A percentile compares a stretch with the other conserved stretches of the same genome.
phyloP scores from a whole-genome alignment of 768 basidiomycete genomes.

The Lactifluus subvellereus region DNA sequence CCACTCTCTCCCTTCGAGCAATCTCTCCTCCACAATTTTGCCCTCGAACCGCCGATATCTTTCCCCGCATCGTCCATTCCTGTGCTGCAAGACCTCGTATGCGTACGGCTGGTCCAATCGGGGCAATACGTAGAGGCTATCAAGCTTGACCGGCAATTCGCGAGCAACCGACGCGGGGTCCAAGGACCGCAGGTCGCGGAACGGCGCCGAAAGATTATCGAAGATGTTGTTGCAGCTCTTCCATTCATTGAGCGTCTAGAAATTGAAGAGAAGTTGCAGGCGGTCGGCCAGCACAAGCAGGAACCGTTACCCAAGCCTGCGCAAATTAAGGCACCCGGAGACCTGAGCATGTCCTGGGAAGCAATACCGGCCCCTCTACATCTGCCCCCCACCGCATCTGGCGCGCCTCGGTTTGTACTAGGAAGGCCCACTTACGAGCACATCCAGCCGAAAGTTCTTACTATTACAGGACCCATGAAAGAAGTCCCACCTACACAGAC shows the following conservation, averaged over 20 bases:
- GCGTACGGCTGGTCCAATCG: conserved; percentile 66
- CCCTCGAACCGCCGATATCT: conserved; percentile 47
- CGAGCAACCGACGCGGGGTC: conserved; percentile 30
- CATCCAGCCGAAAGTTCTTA: not conserved
- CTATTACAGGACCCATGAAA: not conserved
- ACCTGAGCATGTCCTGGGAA: conserved; percentile 63
- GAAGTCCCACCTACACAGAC: not conserved
- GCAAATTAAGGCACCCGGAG: conserved; percentile 25
- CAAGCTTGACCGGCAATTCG: conserved; percentile 63
- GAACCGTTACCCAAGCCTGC: conserved; percentile 10
- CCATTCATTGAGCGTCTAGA: conserved; percentile 57
- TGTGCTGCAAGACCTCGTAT: conserved; percentile 70
- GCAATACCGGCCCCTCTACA: conserved; percentile 34
- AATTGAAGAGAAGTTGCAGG: conserved; percentile 50
- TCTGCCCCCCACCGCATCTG: conserved; percentile 8
- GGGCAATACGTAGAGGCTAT: conserved; percentile 70
- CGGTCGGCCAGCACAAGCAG: not conserved
- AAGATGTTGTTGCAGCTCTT: conserved; percentile 59
- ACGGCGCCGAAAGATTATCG: conserved; percentile 63
- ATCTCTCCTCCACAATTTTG: conserved; percentile 48
- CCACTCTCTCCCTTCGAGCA: conserved; percentile 66
- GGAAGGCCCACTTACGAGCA: conserved; percentile 14
- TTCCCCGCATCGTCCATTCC: conserved; percentile 47
- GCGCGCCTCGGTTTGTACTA: conserved; percentile 13
- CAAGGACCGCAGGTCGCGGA: conserved; percentile 37